Conservation (phyloP, 1,139 yeast species). For the Eremothecium coryli region DNA sequence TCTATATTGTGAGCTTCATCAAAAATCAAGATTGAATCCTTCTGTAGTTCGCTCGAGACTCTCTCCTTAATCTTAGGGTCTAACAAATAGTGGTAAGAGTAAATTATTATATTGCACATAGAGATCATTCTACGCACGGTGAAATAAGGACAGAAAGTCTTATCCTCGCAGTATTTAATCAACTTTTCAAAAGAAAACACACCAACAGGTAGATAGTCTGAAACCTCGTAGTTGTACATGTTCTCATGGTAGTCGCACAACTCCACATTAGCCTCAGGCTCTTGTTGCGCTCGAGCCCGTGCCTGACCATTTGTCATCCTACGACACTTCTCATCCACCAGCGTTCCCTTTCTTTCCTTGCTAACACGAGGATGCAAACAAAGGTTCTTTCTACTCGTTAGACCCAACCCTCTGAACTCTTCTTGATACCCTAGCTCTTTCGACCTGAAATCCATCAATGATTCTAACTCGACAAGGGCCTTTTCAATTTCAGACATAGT, state of each 20-base stretch:
- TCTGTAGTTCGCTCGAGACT: conserved; percentile 83
- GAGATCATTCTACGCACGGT: conserved; percentile 98
- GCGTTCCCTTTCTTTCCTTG: conserved; percentile 81
- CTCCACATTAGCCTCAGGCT: conserved; percentile 47
- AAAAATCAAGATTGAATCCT: conserved; percentile 87
- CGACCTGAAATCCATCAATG: conserved; percentile 77
- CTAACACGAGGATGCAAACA: conserved; percentile 86
- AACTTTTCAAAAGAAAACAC: conserved; percentile 88
- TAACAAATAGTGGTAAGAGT: conserved; percentile 88
- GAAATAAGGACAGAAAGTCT: conserved; percentile 88
- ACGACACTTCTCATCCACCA: conserved; percentile 94
- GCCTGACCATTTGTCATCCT: conserved; percentile 88
- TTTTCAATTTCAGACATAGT: conserved; percentile 99
- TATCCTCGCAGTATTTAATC: conserved; percentile 62
- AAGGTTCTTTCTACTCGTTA: conserved; percentile 86
- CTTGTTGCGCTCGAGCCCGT: conserved; percentile 53
- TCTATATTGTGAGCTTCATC: conserved; percentile 99
- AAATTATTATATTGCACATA: conserved; percentile 85
- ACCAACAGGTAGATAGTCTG: conserved; percentile 81
- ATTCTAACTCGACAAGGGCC: conserved; percentile 87
- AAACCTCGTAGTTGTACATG: conserved; percentile 75
- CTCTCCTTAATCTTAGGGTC: conserved; percentile 97
- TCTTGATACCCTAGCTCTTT: conserved; percentile 76
- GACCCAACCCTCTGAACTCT: conserved; percentile 86
- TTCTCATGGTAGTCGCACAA: conserved; percentile 87